Percentiles rank a stretch among this genome's conserved stretches.
phyloP scores from a whole-genome alignment of 441 rosid genomes.

The Erodium texanum region DNA sequence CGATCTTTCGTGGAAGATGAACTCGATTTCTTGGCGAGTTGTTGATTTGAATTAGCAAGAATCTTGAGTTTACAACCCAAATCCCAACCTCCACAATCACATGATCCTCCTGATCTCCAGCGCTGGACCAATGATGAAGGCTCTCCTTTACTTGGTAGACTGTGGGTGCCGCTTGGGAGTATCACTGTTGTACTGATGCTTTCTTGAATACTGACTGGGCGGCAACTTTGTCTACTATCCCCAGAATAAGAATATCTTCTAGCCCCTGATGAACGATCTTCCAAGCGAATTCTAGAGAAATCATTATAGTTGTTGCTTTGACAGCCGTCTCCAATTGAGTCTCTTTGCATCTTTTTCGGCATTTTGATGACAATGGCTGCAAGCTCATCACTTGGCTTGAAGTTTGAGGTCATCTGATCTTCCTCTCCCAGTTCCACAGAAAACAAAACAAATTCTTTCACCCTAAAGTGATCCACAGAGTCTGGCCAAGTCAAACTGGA shows the following conservation, averaged over 20 bases:
- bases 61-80: conserved; percentile 71
- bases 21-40: conserved; percentile 26
- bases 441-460: conserved; percentile 62
- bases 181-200: conserved; percentile 46
- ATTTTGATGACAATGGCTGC: conserved; percentile 73
- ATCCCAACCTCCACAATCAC: conserved; percentile 99
- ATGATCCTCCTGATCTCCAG: conserved; percentile 86
- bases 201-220: conserved; percentile 23
- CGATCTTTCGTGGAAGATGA: conserved; percentile 30
- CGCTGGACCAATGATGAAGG: conserved; percentile 83
- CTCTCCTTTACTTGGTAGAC: conserved; percentile 75
- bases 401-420: conserved; percentile 36
- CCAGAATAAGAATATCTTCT: conserved; percentile 8
- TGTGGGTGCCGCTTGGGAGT: conserved; percentile 80
- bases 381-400: conserved; percentile 58
- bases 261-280: neutral
- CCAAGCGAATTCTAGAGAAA: neutral
- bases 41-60: conserved; percentile 37
- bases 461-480: conserved; percentile 24
- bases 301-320: conserved; percentile 1
- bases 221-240: conserved; percentile 13
- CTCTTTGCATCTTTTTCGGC: conserved; percentile 26
- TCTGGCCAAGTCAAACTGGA: conserved; percentile 24
- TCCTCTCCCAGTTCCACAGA: conserved; percentile 42
- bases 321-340: conserved; percentile 10